Evolutionary conservation across 371 early-diverging fungal genomes (phyloP), one percentile per base, ranked within the genome.

Genomic region (Syncephalis fuscata): DNA sequence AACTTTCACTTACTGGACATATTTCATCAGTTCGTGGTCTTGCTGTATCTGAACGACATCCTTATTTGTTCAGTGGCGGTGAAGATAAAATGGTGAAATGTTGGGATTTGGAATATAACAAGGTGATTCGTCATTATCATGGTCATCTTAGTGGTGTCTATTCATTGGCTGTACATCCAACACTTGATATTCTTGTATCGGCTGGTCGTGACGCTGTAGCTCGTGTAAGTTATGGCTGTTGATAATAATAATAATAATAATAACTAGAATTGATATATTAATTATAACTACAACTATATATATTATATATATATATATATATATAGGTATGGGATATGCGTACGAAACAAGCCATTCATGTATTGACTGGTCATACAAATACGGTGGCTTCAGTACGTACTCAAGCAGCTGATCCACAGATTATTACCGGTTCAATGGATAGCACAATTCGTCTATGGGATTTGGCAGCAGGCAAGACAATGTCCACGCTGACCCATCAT

Each of bases 41-140:
- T 38, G 92, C 84, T 7, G 85, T 95, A 0, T 93, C 94, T 1
- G 65, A 84, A 15, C 77, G 94, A 14, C 94, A 93, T 54, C 96
- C 98, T 1, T 96, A 96, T 53, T 60, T 97, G 38, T 96, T 95
- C 55, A 93, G 93, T 2, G 77, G 79, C 51, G 93, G 91, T 53
- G 96, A 95, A 59, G 98, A 97, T 67, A 95, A 95, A 59, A 82
- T 82, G 80, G 84, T 97, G 50, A 94, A 92, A 56, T 95, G 94
- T 65, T 97, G 96, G 95, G 98, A 97, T 68, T 64, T 97, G 48
- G 95, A 94, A 63, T 76, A 80, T 48, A 97, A 97, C 70, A 94
- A 95, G 64, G 95, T 92, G 27, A 90, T 97, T 52, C 82, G 98
- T 17, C 92, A 95, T 55, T 97, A 95, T 62, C 96, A 96, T 52